A percentile compares a stretch with the other conserved stretches of the same genome.
Evolutionary conservation across 768 basidiomycete genomes (phyloP).

Genomic region (Mycena leptocephala): DNA sequence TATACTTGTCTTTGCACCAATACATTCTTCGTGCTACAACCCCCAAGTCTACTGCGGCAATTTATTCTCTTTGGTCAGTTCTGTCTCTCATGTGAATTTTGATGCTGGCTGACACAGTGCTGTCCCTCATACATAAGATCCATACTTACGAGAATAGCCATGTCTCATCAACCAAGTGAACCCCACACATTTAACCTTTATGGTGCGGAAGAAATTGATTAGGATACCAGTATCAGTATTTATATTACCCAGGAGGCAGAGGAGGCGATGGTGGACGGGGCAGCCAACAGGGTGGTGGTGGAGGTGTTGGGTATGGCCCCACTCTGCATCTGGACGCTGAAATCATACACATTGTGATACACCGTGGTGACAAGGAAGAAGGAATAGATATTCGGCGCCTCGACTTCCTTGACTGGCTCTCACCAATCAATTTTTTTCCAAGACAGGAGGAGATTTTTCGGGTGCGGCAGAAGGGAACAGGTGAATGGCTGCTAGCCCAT

Average conservation of each 20-base stretch:
- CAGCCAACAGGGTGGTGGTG: background rate
- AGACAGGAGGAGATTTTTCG: no score
- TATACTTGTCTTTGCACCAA: no score
- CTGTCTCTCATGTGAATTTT: background rate
- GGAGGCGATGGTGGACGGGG: background rate
- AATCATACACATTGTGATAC: no score
- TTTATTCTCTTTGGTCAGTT: background rate
- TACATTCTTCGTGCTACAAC: background rate
- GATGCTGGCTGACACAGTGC: background rate
- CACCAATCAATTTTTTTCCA: no score
- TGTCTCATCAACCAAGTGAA: background rate
- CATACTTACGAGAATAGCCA: no score
- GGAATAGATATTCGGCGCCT: no score
- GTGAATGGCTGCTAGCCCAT: background rate
- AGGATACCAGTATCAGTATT: no score
- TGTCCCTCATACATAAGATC: constrained; percentile 1
- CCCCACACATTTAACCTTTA: no score
- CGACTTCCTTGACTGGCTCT: no score
- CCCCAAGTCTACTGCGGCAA: background rate
- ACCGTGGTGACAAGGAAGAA: no score
- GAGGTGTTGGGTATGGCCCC: background rate
- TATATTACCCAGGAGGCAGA: background rate
- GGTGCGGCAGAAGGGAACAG: background rate
- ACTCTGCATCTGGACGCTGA: background rate
- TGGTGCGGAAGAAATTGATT: background rate